A percentile compares a stretch with the other conserved stretches of the same genome.
These are phyloP conservation scores for Ambrosiella beaveri DNA, from an alignment of 2,329 filamentous ascomycete species.

Conservation along the genomic window DNA sequence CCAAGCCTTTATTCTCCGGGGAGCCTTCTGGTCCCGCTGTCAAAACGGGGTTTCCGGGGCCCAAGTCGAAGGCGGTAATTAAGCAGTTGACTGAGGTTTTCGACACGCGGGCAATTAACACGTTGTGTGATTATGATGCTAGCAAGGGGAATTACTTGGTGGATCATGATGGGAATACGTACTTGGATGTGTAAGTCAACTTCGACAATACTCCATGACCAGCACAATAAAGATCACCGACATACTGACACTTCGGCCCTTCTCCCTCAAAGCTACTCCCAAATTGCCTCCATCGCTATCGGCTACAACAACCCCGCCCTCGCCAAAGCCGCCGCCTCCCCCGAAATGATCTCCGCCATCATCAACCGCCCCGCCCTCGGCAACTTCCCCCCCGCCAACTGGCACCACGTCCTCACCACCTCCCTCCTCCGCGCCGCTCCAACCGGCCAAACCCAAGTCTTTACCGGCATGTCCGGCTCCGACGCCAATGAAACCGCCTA, in stretches of 20 bases:
- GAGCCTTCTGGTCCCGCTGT: conserved; percentile 36
- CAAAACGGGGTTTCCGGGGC: conserved; percentile 55
- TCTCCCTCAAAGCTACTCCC: conserved; percentile 39
- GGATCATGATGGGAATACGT: conserved; percentile 52
- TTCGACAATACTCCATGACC: not conserved
- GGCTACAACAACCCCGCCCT: conserved; percentile 66
- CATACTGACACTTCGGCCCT: not conserved
- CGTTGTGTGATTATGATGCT: conserved; percentile 59
- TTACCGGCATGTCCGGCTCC: conserved; percentile 62
- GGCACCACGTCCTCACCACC: conserved; percentile 52
- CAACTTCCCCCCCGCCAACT: conserved; percentile 64
- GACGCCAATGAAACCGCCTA: conserved; percentile 75
- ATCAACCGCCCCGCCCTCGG: conserved; percentile 67
- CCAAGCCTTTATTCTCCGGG: conserved; percentile 25
- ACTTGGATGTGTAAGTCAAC: conserved; percentile 49
- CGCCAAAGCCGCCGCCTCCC: conserved; percentile 44
- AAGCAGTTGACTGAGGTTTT: conserved; percentile 62
- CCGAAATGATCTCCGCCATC: conserved; percentile 54
- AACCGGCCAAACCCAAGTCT: conserved; percentile 60
- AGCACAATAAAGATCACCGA: not conserved
- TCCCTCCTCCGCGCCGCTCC: conserved; percentile 58
- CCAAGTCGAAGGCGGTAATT: conserved; percentile 51
- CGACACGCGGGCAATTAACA: conserved; percentile 72
- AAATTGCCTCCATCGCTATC: conserved; percentile 70
- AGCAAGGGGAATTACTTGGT: conserved; percentile 67